These are phyloP conservation scores for Gynostemma pentaphyllum DNA, from an alignment of 306 rosid genomes.

Conservation along the genomic window DNA sequence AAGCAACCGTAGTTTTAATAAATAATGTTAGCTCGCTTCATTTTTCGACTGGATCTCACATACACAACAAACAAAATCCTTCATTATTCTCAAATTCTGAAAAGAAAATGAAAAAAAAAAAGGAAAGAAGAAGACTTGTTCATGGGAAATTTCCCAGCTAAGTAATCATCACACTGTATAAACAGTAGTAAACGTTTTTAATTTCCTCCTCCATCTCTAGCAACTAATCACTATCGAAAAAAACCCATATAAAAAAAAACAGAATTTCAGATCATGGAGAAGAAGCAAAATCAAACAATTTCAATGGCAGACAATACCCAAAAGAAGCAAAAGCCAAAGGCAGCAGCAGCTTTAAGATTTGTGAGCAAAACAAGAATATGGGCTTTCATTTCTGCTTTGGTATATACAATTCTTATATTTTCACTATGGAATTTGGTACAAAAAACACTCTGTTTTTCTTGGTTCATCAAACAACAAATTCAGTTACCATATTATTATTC, in stretches of 20 bases:
- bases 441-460: conserved; percentile 48
- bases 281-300: neutral
- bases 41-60: too few species aligned
- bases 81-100: too few species aligned
- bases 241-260: neutral
- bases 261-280: too few species aligned
- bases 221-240: neutral
- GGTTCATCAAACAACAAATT: conserved; percentile 42
- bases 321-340: neutral
- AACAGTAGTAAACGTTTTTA: neutral
- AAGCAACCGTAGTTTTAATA: too few species aligned
- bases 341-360: conserved; percentile 20
- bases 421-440: conserved; percentile 63
- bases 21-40: too few species aligned
- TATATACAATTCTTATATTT: conserved; percentile 39
- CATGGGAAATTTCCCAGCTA: neutral
- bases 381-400: conserved; percentile 54
- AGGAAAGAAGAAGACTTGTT: too few species aligned
- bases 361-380: conserved; percentile 87
- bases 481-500: conserved; percentile 11
- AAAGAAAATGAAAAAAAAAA: too few species aligned
- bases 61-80: too few species aligned
- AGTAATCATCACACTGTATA: neutral
- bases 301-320: neutral
- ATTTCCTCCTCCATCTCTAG: neutral